Conservation (phyloP, 2,329 filamentous ascomycete genomes). For the Colletotrichum somersetense region DNA sequence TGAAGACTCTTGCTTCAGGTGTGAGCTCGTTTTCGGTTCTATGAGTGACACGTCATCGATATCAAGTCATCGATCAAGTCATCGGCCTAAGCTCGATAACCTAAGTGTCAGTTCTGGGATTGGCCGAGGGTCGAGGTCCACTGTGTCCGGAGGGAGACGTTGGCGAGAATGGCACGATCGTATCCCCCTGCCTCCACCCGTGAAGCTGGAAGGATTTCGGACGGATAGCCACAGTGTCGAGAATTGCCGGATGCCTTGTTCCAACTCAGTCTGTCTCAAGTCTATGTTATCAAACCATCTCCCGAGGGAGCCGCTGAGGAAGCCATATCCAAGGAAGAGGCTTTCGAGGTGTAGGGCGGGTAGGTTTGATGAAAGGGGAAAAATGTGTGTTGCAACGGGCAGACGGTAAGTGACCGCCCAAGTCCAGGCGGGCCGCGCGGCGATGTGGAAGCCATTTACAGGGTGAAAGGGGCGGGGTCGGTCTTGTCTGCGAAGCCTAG, state of each 20-base stretch:
- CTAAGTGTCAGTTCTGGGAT: background rate
- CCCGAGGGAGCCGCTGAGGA: background rate
- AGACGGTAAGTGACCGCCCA: conserved; percentile 5
- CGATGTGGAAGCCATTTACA: conserved; percentile 11
- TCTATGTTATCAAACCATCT: background rate
- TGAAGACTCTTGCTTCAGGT: too few relatives aligned
- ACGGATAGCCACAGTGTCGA: background rate
- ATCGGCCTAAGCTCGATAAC: background rate
- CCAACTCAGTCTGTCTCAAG: background rate
- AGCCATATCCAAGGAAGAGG: background rate
- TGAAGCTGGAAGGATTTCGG: background rate
- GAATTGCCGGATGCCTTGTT: background rate
- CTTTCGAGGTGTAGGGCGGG: background rate
- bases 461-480: conserved; percentile 4
- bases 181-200: background rate
- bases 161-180: background rate
- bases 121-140: background rate
- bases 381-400: conserved; percentile 2
- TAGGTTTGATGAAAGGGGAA: conserved; percentile 3
- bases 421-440: conserved; percentile 10
- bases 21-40: too few relatives aligned
- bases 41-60: background rate
- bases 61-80: background rate
- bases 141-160: background rate
- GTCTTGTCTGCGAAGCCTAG: conserved; percentile 7